Conservation (phyloP, 1,139 yeast species). For the Debaryomyces sp. region DNA sequence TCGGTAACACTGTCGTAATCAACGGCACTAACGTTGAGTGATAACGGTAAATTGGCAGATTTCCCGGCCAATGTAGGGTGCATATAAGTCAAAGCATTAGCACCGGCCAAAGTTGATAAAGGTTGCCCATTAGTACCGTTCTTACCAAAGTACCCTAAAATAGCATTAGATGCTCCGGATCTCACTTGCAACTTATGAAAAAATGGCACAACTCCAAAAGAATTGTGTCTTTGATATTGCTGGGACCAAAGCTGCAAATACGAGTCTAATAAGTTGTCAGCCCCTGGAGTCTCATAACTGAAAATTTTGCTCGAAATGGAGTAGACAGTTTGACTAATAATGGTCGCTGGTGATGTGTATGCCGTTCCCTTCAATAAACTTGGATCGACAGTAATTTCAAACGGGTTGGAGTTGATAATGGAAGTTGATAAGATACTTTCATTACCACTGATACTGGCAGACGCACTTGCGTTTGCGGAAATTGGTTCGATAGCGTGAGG, state of each 20-base stretch:
- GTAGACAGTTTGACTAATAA: constrained; percentile 69
- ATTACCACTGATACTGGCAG: not conserved
- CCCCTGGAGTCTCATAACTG: constrained; percentile 68
- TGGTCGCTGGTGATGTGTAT: constrained; percentile 63
- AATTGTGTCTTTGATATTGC: constrained; percentile 53
- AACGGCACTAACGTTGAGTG: constrained; percentile 74
- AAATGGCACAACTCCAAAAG: constrained; percentile 58
- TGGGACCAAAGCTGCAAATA: constrained; percentile 64
- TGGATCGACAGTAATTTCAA: constrained; percentile 64
- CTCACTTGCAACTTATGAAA: constrained; percentile 70
- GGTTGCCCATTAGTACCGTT: constrained; percentile 45
- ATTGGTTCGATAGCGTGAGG: constrained; percentile 14
- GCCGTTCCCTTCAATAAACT: constrained; percentile 49
- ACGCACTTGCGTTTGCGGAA: constrained; percentile 1
- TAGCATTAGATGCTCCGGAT: constrained; percentile 80
- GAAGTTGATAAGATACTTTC: constrained; percentile 2
- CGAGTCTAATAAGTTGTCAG: constrained; percentile 61
- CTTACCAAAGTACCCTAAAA: constrained; percentile 67
- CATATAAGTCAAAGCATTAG: constrained; percentile 70
- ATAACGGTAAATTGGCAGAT: constrained; percentile 53
- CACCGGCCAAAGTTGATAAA: constrained; percentile 62
- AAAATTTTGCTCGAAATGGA: constrained; percentile 66
- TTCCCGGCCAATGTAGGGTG: constrained; percentile 50
- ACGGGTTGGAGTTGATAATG: constrained; percentile 28
- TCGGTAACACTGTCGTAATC: constrained; percentile 60